Evolutionary conservation across 2,329 filamentous ascomycete species (phyloP).

Genomic region (Purpureocillium takamizusanense): DNA sequence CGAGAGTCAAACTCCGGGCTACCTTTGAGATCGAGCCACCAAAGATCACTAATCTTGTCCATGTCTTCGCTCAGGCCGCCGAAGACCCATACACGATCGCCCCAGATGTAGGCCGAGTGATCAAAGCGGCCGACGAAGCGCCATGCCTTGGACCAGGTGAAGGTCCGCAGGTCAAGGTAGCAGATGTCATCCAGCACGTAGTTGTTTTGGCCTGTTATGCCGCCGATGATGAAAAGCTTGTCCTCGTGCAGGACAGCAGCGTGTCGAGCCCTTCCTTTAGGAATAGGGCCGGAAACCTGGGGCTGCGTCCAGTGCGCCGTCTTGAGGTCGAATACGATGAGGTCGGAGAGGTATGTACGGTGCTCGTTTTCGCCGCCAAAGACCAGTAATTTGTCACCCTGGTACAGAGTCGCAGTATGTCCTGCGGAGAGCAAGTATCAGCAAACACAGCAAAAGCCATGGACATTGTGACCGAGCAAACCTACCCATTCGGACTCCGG

Average conservation of each 20-base stretch:
- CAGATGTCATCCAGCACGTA: conserved; percentile 92
- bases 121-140: conserved; percentile 92
- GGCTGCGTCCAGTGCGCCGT: conserved; percentile 95
- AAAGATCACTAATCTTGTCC: conserved; percentile 92
- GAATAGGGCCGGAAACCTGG: conserved; percentile 72
- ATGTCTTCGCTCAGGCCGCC: conserved; percentile 91
- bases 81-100: conserved; percentile 91
- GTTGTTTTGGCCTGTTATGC: conserved; percentile 89
- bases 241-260: conserved; percentile 92
- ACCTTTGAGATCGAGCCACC: conserved; percentile 94
- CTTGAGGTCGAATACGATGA: conserved; percentile 92
- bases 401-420: conserved; percentile 89
- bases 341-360: conserved; percentile 85
- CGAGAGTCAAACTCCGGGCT: conserved; percentile 73
- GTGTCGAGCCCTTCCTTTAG: conserved; percentile 85
- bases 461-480: background rate
- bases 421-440: conserved; percentile 39
- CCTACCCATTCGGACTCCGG: conserved; percentile 87
- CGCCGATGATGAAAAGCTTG: conserved; percentile 90
- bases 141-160: conserved; percentile 95
- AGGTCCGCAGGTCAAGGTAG: conserved; percentile 93
- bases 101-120: conserved; percentile 88
- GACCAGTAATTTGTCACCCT: conserved; percentile 89
- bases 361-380: conserved; percentile 99
- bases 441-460: background rate